Percentiles rank a stretch among this genome's conserved stretches.
phyloP scores from a whole-genome alignment of 192 early-diverging fungal species.

The Coemansia sp. region DNA sequence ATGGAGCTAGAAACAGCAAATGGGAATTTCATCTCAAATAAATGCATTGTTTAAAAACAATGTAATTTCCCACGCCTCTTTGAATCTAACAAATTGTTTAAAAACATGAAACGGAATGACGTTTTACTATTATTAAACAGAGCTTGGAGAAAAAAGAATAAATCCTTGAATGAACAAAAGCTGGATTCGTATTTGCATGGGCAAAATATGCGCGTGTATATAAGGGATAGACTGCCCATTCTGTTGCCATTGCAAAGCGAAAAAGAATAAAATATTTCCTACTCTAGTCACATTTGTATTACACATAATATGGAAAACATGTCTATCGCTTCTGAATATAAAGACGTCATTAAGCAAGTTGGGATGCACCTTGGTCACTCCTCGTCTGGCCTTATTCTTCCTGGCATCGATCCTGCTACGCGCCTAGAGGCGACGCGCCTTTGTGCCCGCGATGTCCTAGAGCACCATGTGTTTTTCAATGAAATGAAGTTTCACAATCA shows the following conservation, averaged over 20 bases:
- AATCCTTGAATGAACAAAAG: not conserved
- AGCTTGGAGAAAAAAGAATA: not conserved
- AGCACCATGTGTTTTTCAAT: constrained; percentile 59
- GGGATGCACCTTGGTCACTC: constrained; percentile 29
- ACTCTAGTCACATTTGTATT: not conserved
- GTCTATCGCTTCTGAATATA: not conserved
- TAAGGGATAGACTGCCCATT: too few species aligned
- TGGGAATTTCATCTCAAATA: too few species aligned
- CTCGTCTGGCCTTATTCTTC: constrained; percentile 23
- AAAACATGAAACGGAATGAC: not conserved
- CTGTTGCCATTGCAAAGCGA: too few species aligned
- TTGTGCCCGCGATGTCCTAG: constrained; percentile 49
- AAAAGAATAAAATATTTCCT: too few species aligned
- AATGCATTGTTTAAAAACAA: too few species aligned
- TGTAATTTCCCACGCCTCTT: not conserved
- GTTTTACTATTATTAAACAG: not conserved
- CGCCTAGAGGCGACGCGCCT: constrained; percentile 42
- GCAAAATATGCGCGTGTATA: too few species aligned
- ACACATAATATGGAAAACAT: not conserved
- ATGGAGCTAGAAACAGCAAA: too few species aligned
- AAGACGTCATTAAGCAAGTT: constrained; percentile 24
- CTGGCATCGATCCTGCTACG: constrained; percentile 51
- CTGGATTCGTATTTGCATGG: too few species aligned
- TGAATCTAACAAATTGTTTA: not conserved
- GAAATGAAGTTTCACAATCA: constrained; percentile 59